Conservation (phyloP, 139 green algal species). For the Mychonastes homosphaera region DNA sequence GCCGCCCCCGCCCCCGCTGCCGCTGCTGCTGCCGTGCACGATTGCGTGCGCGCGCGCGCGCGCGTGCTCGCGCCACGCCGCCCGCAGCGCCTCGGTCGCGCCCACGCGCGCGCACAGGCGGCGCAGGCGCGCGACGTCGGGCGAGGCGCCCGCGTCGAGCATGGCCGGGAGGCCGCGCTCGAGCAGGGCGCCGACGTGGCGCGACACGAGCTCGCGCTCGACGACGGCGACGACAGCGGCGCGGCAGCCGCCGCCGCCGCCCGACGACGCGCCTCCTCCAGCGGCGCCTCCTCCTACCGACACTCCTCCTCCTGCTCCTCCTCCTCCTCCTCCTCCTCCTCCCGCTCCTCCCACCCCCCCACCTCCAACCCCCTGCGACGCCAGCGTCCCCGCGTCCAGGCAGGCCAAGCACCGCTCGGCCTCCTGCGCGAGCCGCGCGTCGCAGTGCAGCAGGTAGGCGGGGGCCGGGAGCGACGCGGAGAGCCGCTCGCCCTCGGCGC, state of each 20-base stretch:
- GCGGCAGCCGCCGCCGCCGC: too few species aligned
- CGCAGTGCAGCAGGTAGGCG: constrained; percentile 82
- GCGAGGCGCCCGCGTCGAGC: constrained; percentile 7
- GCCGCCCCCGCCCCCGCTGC: not conserved
- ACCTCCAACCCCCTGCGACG: too few species aligned
- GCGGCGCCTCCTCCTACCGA: too few species aligned
- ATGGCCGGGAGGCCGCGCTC: constrained; percentile 16
- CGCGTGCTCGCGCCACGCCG: constrained; percentile 59
- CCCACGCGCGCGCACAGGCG: constrained; percentile 44
- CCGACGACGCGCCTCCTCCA: too few species aligned
- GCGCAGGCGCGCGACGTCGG: constrained; percentile 79
- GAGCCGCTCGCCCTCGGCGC: constrained; percentile 47
- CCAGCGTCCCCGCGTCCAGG: constrained; percentile 68
- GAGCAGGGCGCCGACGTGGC: constrained; percentile 47
- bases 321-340: too few species aligned
- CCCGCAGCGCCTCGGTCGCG: constrained; percentile 49
- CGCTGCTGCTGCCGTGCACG: constrained; percentile 38
- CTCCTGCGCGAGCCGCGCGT: constrained; percentile 83
- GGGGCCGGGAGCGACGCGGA: constrained; percentile 58
- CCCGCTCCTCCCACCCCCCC: too few species aligned
- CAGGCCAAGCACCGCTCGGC: constrained; percentile 70
- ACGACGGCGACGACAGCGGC: constrained; percentile 62
- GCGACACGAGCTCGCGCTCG: constrained; percentile 65
- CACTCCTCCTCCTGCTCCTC: too few species aligned
- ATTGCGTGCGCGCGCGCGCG: constrained; percentile 46